Evolutionary conservation across 2,329 filamentous ascomycete species (phyloP).

Genomic region (Coniochaeta pulveracea): DNA sequence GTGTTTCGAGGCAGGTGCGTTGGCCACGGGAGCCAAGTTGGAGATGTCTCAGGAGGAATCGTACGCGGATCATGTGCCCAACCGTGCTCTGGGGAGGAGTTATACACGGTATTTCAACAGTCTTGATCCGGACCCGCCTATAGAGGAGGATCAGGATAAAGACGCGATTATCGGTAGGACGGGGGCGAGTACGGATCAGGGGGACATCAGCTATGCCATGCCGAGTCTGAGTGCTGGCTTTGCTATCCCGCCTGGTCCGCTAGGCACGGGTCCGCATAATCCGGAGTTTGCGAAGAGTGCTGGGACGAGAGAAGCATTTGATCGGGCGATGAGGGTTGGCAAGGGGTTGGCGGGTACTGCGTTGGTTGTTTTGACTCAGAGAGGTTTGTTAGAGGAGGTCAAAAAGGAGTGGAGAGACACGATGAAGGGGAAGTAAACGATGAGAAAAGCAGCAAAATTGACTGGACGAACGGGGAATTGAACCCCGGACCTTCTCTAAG

Average conservation of each 20-base stretch:
- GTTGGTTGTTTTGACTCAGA: conserved; percentile 30
- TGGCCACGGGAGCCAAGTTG: conserved; percentile 33
- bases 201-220: conserved; percentile 45
- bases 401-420: conserved; percentile 26
- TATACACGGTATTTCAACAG: conserved; percentile 33
- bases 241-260: conserved; percentile 32
- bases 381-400: conserved; percentile 27
- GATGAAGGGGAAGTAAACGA: conserved; percentile 10
- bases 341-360: conserved; percentile 36
- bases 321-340: conserved; percentile 30
- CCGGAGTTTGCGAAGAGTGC: conserved; percentile 38
- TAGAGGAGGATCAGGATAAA: conserved; percentile 23
- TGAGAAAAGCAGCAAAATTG: no score
- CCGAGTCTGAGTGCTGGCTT: conserved; percentile 43
- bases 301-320: conserved; percentile 34
- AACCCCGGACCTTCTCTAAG: no score
- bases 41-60: conserved; percentile 27
- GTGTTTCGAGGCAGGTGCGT: conserved; percentile 27
- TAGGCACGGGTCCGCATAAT: conserved; percentile 37
- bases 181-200: conserved; percentile 48
- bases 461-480: no score
- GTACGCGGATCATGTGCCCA: conserved; percentile 46
- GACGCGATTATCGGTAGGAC: conserved; percentile 29
- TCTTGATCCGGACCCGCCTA: conserved; percentile 21
- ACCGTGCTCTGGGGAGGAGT: conserved; percentile 31